Conservation (phyloP, 2,329 filamentous ascomycete species). For the Alternaria sp. region DNA sequence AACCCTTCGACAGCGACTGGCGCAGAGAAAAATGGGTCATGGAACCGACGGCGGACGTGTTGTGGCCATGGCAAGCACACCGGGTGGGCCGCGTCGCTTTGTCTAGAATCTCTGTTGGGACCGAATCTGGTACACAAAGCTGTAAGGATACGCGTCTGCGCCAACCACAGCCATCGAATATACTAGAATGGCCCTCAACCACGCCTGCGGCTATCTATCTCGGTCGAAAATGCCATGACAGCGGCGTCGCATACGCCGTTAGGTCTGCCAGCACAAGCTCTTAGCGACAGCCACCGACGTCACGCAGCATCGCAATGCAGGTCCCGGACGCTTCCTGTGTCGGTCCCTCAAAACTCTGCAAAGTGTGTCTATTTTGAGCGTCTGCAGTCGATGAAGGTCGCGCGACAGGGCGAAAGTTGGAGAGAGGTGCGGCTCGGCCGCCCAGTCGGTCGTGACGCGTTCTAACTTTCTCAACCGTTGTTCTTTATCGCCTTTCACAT, state of each 20-base stretch:
- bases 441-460: neutral
- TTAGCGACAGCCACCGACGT: slow-evolving; percentile 11
- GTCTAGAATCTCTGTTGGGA: slow-evolving; percentile 24
- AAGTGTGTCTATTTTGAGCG: neutral
- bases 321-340: slow-evolving; percentile 5
- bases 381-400: neutral
- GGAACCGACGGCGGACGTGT: slow-evolving; percentile 6
- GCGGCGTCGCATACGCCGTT: slow-evolving; percentile 1
- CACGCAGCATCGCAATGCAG: slow-evolving; percentile 11
- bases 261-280: neutral
- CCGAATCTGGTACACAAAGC: slow-evolving; percentile 4
- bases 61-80: slow-evolving; percentile 12
- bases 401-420: neutral
- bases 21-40: slow-evolving; percentile 25
- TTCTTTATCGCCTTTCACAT: neutral
- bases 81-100: slow-evolving; percentile 15
- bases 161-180: slow-evolving; percentile 4
- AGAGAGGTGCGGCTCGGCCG: neutral
- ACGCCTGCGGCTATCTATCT: slow-evolving; percentile 1
- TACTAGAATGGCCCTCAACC: neutral
- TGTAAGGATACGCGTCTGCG: neutral
- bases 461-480: neutral
- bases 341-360: neutral
- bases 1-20: slow-evolving; percentile 14
- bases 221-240: neutral